phyloP scores from a whole-genome alignment of 1,284 basidiomycete species.

The Trichosporon sp. region DNA sequence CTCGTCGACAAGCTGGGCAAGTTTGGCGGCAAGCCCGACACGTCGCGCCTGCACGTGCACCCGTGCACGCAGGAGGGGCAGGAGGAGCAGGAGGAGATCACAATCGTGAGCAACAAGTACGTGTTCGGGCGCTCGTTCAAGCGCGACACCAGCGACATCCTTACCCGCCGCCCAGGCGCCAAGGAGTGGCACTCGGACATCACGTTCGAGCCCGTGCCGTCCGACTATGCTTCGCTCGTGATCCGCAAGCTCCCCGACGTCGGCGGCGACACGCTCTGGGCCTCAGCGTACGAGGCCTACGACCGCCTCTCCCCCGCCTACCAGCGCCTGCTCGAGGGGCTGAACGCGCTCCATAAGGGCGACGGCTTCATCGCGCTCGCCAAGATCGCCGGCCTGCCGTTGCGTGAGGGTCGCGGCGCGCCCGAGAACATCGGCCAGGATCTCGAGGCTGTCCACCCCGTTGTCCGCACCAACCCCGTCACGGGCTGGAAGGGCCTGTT shows the following conservation, averaged over 20 bases:
- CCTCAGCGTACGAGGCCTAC: constrained; percentile 60
- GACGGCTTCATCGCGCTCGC: constrained; percentile 54
- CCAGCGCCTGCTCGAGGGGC: constrained; percentile 57
- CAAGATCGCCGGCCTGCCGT: background rate
- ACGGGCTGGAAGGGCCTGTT: constrained; percentile 76
- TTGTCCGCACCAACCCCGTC: constrained; percentile 51
- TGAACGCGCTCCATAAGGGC: constrained; percentile 59
- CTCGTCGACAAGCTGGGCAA: constrained; percentile 55
- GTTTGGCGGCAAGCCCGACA: constrained; percentile 57
- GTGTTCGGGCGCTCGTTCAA: constrained; percentile 37
- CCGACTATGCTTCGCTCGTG: constrained; percentile 60
- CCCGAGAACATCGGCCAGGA: constrained; percentile 60
- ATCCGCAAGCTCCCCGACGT: constrained; percentile 58
- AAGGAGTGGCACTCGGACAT: constrained; percentile 54
- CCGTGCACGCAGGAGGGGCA: constrained; percentile 56
- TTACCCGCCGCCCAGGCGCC: constrained; percentile 11
- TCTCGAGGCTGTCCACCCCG: constrained; percentile 61
- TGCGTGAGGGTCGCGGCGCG: constrained; percentile 51
- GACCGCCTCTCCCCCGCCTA: constrained; percentile 59
- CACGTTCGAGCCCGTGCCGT: constrained; percentile 63
- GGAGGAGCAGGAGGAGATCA: constrained; percentile 52
- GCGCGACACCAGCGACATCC: constrained; percentile 11
- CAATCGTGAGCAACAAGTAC: constrained; percentile 52
- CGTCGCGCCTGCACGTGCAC: constrained; percentile 60
- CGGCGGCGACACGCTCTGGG: constrained; percentile 53